These are phyloP conservation scores for Hanseniaspora sp. DNA, from an alignment of 1,139 yeast species.

Conservation along the genomic window DNA sequence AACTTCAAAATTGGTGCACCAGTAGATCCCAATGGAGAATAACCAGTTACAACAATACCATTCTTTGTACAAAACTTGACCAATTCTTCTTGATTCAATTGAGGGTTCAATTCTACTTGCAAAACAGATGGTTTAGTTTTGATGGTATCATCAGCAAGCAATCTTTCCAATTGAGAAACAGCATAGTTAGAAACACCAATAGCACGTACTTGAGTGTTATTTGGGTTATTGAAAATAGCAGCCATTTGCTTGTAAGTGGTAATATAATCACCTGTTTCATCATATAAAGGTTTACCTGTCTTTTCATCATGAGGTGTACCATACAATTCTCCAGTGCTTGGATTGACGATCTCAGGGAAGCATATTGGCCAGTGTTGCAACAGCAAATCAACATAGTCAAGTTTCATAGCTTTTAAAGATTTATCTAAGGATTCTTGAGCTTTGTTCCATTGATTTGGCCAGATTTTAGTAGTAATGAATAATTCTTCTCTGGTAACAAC, in stretches of 20 bases:
- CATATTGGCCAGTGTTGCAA: conserved; percentile 59
- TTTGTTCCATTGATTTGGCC: conserved; percentile 39
- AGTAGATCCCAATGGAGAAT: conserved; percentile 49
- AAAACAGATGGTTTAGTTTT: conserved; percentile 41
- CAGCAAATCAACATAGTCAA: conserved; percentile 49
- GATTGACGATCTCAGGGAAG: conserved; percentile 34
- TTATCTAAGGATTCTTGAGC: conserved; percentile 32
- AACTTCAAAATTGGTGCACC: conserved; percentile 45
- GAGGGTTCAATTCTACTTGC: conserved; percentile 54
- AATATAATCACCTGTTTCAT: conserved; percentile 36
- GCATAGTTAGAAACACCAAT: conserved; percentile 56
- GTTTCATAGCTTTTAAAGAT: conserved; percentile 36
- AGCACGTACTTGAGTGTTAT: conserved; percentile 36
- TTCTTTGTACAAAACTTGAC: conserved; percentile 36
- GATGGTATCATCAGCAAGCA: conserved; percentile 35
- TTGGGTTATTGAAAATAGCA: conserved; percentile 33
- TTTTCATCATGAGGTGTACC: conserved; percentile 24
- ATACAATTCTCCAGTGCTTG: conserved; percentile 10
- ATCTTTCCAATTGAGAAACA: conserved; percentile 35
- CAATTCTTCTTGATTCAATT: conserved; percentile 43
- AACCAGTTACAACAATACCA: conserved; percentile 43
- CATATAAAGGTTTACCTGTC: conserved; percentile 35
- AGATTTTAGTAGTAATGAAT: conserved; percentile 51
- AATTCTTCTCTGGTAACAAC: conserved; percentile 45
- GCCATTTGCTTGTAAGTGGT: conserved; percentile 42